These are phyloP conservation scores for Jasminum sambac DNA, from an alignment of 257 asterid species.

Conservation along the genomic window DNA sequence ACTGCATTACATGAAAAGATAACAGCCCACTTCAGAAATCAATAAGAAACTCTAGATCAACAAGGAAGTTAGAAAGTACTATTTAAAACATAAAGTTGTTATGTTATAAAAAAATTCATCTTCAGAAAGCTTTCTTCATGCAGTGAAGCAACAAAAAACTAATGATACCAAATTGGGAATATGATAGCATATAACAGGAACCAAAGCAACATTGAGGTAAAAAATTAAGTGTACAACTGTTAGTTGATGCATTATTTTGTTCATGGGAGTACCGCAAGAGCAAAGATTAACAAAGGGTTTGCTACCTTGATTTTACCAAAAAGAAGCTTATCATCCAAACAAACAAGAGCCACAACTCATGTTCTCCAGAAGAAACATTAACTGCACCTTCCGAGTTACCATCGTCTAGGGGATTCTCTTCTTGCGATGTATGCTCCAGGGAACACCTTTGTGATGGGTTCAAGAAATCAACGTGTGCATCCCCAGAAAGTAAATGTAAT, in stretches of 20 bases:
- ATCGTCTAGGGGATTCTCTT: constrained; percentile 30
- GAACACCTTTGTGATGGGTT: constrained; percentile 54
- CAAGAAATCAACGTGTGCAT: constrained; percentile 52
- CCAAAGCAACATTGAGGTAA: not conserved
- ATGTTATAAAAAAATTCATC: not conserved
- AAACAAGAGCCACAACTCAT: constrained; percentile 65
- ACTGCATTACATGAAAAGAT: constrained; percentile 43
- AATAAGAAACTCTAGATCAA: constrained; percentile 8
- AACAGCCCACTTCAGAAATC: constrained; percentile 12
- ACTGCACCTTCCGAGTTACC: constrained; percentile 34
- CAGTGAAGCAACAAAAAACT: not conserved
- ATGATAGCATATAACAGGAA: constrained; percentile 6
- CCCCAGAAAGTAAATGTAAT: constrained; percentile 42
- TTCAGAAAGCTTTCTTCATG: not conserved
- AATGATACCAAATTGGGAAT: not conserved
- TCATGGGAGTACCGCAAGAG: not conserved
- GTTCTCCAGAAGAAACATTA: constrained; percentile 28
- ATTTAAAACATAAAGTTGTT: too few relatives aligned
- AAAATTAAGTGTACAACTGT: not conserved
- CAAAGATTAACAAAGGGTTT: constrained; percentile 3
- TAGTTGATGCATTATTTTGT: constrained; percentile 9
- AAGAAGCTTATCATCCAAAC: constrained; percentile 79
- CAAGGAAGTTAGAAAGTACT: not conserved
- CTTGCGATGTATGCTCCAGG: constrained; percentile 27
- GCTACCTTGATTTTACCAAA: constrained; percentile 68